Base-by-base conservation (phyloP, 371 early-diverging fungal genomes). In the Lichtheimia corymbifera region DNA sequence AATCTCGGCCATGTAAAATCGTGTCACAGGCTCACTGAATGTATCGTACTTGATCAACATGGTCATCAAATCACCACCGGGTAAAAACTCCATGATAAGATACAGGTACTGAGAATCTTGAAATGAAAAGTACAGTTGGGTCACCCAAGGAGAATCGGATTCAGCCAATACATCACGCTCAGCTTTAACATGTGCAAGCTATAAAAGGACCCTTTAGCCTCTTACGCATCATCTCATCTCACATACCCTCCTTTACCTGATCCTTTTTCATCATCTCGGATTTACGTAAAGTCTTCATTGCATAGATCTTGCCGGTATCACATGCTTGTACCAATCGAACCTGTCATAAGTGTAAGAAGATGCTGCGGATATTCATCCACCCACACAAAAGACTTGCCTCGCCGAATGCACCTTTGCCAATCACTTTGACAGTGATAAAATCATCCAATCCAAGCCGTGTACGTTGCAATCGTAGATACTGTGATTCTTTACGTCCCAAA, bases 381-480 rank as follows among this genome's bases (percentile, higher is more conserved):
- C 5, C 5, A 9, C 7, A 15, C 7, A 45, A 15, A 15, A 41
- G 9, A 47, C 53, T 69, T 68, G 92, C 96, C 73, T 98, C 99
- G 47, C 99, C 99, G 84, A 99, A 99, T 3, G 99, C 99, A 50
- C 99, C 99, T 62, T 95, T 95, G n/a, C 99, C 99, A 73, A 99
- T 97, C n/a, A 99, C 97, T 77, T 96, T 93, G 60, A 99, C 87
- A 18, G 99, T 97, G 50, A 83, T 74, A 71, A 99, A 99, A 80
- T 99, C 99, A 63, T 90, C 89, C 13, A 96, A 85, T 15, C 95
- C 92, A 41, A 99, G 78, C 72, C 97, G 88, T 27, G 93, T 93
- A 59, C 99, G 83, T 52, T 96, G 85, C 57, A 98, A 78, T 59
- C 99, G 84, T 70, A 97, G 77, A 72, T 93, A 98, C 61, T 94